Conservation (phyloP, 2,329 filamentous ascomycete species). For the Sporothrix curviconia region DNA sequence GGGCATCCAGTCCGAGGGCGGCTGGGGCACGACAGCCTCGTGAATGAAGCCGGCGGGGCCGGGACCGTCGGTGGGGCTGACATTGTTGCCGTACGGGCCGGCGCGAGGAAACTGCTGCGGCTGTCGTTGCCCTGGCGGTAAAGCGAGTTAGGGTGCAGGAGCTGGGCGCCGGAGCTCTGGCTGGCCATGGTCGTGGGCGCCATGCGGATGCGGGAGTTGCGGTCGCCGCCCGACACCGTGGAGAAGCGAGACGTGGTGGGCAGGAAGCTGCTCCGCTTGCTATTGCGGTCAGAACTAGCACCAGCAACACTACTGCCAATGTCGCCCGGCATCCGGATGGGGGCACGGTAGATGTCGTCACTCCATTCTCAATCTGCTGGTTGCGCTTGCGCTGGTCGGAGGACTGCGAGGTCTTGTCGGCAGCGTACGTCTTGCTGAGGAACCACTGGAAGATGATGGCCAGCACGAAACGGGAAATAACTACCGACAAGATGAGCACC, state of each 20-base stretch:
- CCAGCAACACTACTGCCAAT: slow-evolving; percentile 56
- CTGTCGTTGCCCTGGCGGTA: slow-evolving; percentile 63
- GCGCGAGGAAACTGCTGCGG: slow-evolving; percentile 58
- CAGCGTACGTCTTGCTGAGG: slow-evolving; percentile 76
- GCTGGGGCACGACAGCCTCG: slow-evolving; percentile 90
- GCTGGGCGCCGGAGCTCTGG: slow-evolving; percentile 66
- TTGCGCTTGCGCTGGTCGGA: slow-evolving; percentile 77
- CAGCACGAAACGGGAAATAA: slow-evolving; percentile 77
- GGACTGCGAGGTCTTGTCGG: slow-evolving; percentile 75
- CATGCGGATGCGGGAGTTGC: slow-evolving; percentile 40
- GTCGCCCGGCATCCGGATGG: slow-evolving; percentile 72
- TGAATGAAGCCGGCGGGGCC: slow-evolving; percentile 94
- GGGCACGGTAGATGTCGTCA: slow-evolving; percentile 92
- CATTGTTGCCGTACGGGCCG: slow-evolving; percentile 48
- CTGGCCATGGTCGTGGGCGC: slow-evolving; percentile 91
- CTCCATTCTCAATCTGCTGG: slow-evolving; percentile 97
- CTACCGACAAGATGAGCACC: slow-evolving; percentile 85
- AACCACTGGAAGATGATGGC: slow-evolving; percentile 96
- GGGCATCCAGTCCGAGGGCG: slow-evolving; percentile 93
- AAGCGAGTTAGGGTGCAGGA: slow-evolving; percentile 63
- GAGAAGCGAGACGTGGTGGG: slow-evolving; percentile 94
- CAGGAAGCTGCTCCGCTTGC: slow-evolving; percentile 81
- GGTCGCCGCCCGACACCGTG: slow-evolving; percentile 75
- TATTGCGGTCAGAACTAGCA: slow-evolving; percentile 56
- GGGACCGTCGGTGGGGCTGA: slow-evolving; percentile 57